A percentile compares a stretch with the other conserved stretches of the same genome.
Evolutionary conservation across 805 yeast species (phyloP).

Genomic region (Kluyveromyces siamensis): DNA sequence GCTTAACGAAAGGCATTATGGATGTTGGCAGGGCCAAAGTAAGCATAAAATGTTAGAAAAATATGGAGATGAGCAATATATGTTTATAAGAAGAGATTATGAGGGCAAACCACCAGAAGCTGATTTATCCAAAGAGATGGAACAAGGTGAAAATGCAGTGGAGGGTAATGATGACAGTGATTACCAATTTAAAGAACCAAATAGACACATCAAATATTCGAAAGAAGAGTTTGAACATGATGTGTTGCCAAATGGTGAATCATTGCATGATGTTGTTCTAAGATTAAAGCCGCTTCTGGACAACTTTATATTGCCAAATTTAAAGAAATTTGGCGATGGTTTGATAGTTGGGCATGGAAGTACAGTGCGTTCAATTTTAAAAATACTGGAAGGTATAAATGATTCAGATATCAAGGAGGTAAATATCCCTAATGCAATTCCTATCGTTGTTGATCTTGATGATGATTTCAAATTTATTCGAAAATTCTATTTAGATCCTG

Average conservation of each 20-base stretch:
- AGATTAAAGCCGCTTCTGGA: slow-evolving; percentile 54
- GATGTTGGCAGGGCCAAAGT: slow-evolving; percentile 69
- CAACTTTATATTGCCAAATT: slow-evolving; percentile 37
- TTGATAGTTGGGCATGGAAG: slow-evolving; percentile 76
- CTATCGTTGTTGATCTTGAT: slow-evolving; percentile 59
- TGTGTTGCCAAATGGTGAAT: slow-evolving; percentile 59
- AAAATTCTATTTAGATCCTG: slow-evolving; percentile 69
- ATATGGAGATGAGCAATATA: slow-evolving; percentile 67
- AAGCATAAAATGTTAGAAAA: slow-evolving; percentile 55
- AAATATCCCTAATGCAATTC: slow-evolving; percentile 80
- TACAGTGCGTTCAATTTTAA: slow-evolving; percentile 66
- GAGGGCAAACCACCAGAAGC: slow-evolving; percentile 58
- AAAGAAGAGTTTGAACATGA: slow-evolving; percentile 32
- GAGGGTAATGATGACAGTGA: slow-evolving; percentile 18
- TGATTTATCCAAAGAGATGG: slow-evolving; percentile 27
- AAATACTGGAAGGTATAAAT: slow-evolving; percentile 53
- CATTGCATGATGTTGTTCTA: slow-evolving; percentile 60
- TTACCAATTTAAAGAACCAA: slow-evolving; percentile 31
- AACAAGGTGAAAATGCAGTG: slow-evolving; percentile 29
- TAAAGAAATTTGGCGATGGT: slow-evolving; percentile 43
- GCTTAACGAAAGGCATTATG: slow-evolving; percentile 78
- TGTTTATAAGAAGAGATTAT: slow-evolving; percentile 72
- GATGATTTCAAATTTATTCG: slow-evolving; percentile 36
- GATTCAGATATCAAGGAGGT: slow-evolving; percentile 63
- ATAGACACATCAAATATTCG: slow-evolving; percentile 25